Conservation (phyloP, 225 moss, liverwort and hornwort genomes). For the Lunularia cruciata region DNA sequence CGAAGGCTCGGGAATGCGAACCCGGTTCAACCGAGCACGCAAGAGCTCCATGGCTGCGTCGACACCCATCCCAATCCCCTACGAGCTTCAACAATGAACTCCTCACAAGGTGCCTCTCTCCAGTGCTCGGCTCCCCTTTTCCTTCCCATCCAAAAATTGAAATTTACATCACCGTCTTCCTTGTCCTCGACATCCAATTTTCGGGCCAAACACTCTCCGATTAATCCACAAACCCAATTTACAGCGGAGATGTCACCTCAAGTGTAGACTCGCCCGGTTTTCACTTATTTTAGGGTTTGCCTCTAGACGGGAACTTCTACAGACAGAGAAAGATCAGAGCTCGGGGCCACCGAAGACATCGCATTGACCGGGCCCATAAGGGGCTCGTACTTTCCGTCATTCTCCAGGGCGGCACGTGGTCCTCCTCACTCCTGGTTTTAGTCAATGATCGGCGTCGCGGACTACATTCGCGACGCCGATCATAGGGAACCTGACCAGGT, state of each 20-base stretch:
- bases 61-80: slow-evolving; percentile 30
- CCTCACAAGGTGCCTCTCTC: slow-evolving; percentile 9
- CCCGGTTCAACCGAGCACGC: slow-evolving; percentile 68
- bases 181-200: neutral
- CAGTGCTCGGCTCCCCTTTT: slow-evolving; percentile 1
- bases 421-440: too few species aligned
- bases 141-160: neutral
- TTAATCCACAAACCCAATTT: neutral
- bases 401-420: too few species aligned
- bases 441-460: too few species aligned
- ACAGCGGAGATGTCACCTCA: neutral
- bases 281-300: slow-evolving; percentile 9
- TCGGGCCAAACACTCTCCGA: neutral
- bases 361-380: slow-evolving; percentile 1
- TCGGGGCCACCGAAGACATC: slow-evolving; percentile 2
- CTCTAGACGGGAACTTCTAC: neutral
- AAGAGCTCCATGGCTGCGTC: slow-evolving; percentile 69
- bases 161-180: neutral
- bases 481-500: too few species aligned
- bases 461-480: too few species aligned
- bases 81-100: neutral
- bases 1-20: slow-evolving; percentile 93
- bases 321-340: neutral
- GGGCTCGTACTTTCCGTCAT: too few species aligned
- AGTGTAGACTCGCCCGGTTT: neutral